These are phyloP conservation scores for Vanderwaltozyma tropicalis DNA, from an alignment of 805 yeast species.

Conservation along the genomic window DNA sequence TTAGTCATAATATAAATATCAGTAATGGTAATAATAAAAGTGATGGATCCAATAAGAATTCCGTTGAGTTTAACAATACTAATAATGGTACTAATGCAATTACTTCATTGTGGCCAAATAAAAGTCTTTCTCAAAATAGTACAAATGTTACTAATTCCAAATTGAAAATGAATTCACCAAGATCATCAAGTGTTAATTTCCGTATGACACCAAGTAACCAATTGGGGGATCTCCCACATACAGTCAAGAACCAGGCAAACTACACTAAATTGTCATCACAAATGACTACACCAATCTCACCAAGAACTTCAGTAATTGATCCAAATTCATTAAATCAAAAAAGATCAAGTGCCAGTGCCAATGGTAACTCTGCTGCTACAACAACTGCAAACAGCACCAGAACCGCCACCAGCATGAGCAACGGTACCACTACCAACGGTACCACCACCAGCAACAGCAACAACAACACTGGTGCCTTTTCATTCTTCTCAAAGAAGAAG, in stretches of 20 bases:
- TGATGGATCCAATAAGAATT: background rate
- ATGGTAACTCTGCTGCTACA: no score
- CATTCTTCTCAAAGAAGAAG: no score
- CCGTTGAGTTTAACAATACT: background rate
- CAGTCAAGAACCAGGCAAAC: no score
- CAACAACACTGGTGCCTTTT: no score
- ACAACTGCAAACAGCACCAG: background rate
- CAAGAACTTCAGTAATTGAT: constrained; percentile 11
- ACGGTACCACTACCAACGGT: no score
- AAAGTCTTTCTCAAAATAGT: background rate
- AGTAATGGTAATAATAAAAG: background rate
- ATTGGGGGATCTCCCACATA: no score
- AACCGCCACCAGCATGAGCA: background rate
- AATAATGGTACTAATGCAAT: no score
- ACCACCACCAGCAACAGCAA: no score
- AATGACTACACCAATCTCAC: constrained; percentile 6
- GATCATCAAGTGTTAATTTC: constrained; percentile 2
- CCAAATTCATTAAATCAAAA: no score
- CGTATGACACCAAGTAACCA: constrained; percentile 2
- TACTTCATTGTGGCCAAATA: no score
- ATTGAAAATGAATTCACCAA: constrained; percentile 1
- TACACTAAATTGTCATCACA: background rate
- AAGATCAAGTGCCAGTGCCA: no score
- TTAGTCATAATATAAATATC: background rate
- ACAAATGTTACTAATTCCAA: background rate